phyloP scores from a whole-genome alignment of 768 basidiomycete species.

The Plicaturopsis crispa region DNA sequence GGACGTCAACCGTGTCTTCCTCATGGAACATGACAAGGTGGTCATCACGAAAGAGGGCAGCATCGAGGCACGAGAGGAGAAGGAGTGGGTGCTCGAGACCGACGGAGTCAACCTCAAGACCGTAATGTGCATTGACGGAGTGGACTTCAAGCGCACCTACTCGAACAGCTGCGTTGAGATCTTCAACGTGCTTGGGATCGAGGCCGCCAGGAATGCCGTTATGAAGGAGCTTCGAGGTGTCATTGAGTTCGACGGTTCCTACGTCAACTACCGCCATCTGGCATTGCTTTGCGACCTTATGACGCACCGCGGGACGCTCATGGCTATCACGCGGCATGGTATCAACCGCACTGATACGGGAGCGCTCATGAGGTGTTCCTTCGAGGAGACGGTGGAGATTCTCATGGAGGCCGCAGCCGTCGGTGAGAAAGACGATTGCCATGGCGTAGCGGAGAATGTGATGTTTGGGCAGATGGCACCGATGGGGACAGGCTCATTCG shows the following conservation, averaged over 20 bases:
- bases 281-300: constrained; percentile 96
- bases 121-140: constrained; percentile 92
- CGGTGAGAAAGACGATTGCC: constrained; percentile 97
- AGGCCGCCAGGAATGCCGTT: constrained; percentile 91
- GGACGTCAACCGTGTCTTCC: constrained; percentile 87
- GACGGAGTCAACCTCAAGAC: constrained; percentile 94
- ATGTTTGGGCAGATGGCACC: constrained; percentile 99
- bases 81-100: constrained; percentile 97
- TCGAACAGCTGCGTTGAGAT: constrained; percentile 97
- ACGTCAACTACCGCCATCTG: constrained; percentile 97
- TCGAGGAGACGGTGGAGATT: constrained; percentile 99
- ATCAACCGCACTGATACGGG: constrained; percentile 99
- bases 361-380: constrained; percentile 96
- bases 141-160: constrained; percentile 88
- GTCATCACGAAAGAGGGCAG: constrained; percentile 56
- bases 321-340: constrained; percentile 99
- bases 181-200: constrained; percentile 92
- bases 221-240: constrained; percentile 91
- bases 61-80: constrained; percentile 54
- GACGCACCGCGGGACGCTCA: constrained; percentile 91
- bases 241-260: constrained; percentile 99
- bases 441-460: constrained; percentile 98
- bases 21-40: constrained; percentile 81
- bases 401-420: constrained; percentile 98
- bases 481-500: constrained; percentile 97